Evolutionary conservation across 2,329 filamentous ascomycete genomes (phyloP).

Genomic region (Trichoderma breve): DNA sequence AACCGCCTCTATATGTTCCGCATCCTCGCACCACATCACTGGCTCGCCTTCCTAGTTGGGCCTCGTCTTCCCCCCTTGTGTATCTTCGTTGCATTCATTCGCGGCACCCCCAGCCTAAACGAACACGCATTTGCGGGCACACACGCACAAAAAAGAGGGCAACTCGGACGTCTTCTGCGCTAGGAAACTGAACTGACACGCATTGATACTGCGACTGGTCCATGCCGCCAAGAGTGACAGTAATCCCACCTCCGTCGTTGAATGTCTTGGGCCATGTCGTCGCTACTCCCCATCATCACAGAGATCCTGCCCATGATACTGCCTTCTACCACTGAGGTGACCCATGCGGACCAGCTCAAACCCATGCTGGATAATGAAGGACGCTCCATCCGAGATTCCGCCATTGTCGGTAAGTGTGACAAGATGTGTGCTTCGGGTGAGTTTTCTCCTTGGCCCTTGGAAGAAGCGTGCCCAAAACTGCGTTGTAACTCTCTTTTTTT

Average conservation of each 20-base stretch:
- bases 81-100: constrained; percentile 11
- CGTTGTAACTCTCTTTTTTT: constrained; percentile 6
- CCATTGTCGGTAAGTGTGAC: constrained; percentile 63
- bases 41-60: constrained; percentile 24
- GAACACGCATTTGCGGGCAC: constrained; percentile 2
- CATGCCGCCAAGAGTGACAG: constrained; percentile 12
- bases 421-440: constrained; percentile 65
- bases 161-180: not conserved
- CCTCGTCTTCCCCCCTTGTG: constrained; percentile 17
- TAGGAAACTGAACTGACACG: not conserved
- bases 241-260: not conserved
- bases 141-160: not conserved
- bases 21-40: constrained; percentile 19
- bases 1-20: constrained; percentile 1
- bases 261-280: constrained; percentile 42
- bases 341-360: constrained; percentile 47
- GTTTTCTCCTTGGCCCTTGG: constrained; percentile 27
- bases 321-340: constrained; percentile 57
- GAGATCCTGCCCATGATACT: constrained; percentile 60
- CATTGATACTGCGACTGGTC: not conserved
- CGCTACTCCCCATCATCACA: constrained; percentile 54
- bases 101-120: constrained; percentile 4
- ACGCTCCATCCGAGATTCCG: constrained; percentile 42
- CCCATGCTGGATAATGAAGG: constrained; percentile 32
- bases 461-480: constrained; percentile 12